These are phyloP conservation scores for Grifola frondosa DNA, from an alignment of 1,284 basidiomycete genomes.

Conservation along the genomic window DNA sequence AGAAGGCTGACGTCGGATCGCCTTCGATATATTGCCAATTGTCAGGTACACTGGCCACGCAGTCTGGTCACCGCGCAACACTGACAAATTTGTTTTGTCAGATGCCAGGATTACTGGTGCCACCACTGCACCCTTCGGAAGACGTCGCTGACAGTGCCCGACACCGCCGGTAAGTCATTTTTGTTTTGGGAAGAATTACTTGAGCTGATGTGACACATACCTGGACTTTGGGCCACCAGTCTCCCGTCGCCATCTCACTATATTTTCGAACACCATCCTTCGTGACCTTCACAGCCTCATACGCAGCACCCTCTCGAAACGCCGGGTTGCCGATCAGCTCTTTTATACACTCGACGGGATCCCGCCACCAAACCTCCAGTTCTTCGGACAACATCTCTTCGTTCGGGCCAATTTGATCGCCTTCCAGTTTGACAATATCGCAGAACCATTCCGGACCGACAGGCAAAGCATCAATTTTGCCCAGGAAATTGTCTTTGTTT, in stretches of 20 bases:
- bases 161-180: too few species aligned
- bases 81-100: not conserved
- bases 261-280: conserved; percentile 1
- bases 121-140: conserved; percentile 17
- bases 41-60: conserved; percentile 45
- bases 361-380: conserved; percentile 5
- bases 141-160: conserved; percentile 1
- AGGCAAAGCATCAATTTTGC: conserved; percentile 5
- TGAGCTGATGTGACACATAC: not conserved
- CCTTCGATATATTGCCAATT: conserved; percentile 36
- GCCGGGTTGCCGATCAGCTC: conserved; percentile 17
- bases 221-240: conserved; percentile 9
- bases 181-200: not conserved
- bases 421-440: conserved; percentile 1
- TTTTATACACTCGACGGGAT: conserved; percentile 10
- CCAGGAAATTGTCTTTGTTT: conserved; percentile 4
- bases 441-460: conserved; percentile 1
- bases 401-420: not conserved
- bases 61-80: conserved; percentile 35
- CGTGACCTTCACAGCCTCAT: not conserved
- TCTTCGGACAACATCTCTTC: conserved; percentile 5
- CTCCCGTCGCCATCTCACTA: conserved; percentile 6
- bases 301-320: conserved; percentile 13
- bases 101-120: conserved; percentile 8
- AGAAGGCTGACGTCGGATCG: conserved; percentile 21